phyloP scores from a whole-genome alignment of 176 grass and related monocot genomes.

The Metroxylon sagu region DNA sequence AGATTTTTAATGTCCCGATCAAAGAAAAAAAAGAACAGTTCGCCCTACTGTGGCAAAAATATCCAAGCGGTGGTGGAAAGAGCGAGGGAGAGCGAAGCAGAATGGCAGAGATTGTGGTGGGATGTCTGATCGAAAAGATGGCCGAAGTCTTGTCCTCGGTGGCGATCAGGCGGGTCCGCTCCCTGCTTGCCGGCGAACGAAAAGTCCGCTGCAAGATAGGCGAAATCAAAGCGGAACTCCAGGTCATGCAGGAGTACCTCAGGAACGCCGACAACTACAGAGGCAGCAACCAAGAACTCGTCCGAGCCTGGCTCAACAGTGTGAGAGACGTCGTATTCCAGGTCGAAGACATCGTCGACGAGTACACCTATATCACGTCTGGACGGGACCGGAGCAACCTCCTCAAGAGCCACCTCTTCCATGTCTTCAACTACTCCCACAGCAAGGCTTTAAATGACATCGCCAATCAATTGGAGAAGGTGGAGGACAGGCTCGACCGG shows the following conservation, averaged over 20 bases:
- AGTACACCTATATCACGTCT: conserved; percentile 14
- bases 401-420: background rate
- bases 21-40: no score
- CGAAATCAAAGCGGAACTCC: conserved; percentile 21
- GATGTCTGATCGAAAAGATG: no score
- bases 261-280: conserved; percentile 1
- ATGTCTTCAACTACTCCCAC: conserved; percentile 4
- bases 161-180: no score
- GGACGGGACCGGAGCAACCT: conserved; percentile 6
- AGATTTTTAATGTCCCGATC: no score
- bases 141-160: no score
- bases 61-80: no score
- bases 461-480: background rate
- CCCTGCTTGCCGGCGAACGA: no score
- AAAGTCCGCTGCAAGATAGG: conserved; percentile 17
- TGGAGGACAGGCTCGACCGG: background rate
- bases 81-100: no score
- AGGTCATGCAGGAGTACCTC: conserved; percentile 26
- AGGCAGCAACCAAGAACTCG: background rate
- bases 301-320: conserved; percentile 17
- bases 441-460: background rate
- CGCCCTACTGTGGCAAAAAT: no score
- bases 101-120: no score
- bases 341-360: conserved; percentile 38
- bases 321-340: conserved; percentile 22